Percentiles rank a stretch among this genome's conserved stretches.
phyloP scores from a whole-genome alignment of 768 basidiomycete species.

The Obba rivulosa region DNA sequence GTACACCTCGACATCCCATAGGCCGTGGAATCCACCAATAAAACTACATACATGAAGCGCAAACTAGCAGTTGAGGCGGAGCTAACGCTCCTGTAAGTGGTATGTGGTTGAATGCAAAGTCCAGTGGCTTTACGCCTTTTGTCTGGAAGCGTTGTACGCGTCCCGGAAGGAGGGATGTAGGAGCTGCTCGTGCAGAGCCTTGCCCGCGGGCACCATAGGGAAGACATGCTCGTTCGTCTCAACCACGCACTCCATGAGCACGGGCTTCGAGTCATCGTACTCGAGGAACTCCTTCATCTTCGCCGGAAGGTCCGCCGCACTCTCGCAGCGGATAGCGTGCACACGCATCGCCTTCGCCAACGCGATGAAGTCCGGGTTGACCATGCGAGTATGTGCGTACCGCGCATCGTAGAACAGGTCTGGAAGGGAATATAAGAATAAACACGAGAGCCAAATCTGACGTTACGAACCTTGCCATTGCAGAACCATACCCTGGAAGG shows the following conservation, averaged over 20 bases:
- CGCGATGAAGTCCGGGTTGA: conserved; percentile 90
- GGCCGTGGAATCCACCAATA: no score
- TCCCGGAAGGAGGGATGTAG: conserved; percentile 43
- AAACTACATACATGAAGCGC: no score
- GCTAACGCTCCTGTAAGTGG: neutral
- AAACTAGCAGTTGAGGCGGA: neutral
- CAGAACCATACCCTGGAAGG: conserved; percentile 98
- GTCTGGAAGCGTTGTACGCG: conserved; percentile 14
- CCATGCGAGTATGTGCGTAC: conserved; percentile 97
- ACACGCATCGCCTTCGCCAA: conserved; percentile 90
- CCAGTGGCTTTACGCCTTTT: conserved; percentile 11
- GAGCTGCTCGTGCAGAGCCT: conserved; percentile 89
- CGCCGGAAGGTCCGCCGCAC: conserved; percentile 69
- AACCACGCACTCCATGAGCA: conserved; percentile 88
- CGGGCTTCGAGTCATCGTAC: conserved; percentile 81
- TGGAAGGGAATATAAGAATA: conserved; percentile 10
- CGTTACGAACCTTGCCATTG: conserved; percentile 88
- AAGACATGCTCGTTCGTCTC: conserved; percentile 83
- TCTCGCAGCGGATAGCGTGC: conserved; percentile 78
- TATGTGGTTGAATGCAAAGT: neutral
- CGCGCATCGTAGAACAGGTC: conserved; percentile 96
- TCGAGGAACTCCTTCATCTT: conserved; percentile 99
- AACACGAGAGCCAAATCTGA: neutral
- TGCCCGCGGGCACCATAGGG: conserved; percentile 93
- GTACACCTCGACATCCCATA: neutral